Evolutionary conservation across 2,329 filamentous ascomycete genomes (phyloP).

Genomic region (Thelonectria rubi): DNA sequence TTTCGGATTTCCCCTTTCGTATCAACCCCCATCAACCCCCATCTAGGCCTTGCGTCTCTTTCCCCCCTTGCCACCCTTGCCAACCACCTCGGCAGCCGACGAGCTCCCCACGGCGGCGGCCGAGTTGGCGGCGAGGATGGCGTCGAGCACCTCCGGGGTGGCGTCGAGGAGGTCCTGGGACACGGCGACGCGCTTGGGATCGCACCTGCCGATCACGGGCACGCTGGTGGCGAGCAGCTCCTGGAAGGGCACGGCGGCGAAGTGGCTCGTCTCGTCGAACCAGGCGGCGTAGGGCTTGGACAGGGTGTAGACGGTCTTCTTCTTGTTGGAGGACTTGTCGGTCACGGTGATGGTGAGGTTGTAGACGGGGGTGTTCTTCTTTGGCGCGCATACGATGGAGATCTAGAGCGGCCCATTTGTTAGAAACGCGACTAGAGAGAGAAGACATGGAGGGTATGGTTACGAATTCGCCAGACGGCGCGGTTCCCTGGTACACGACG

Average conservation of each 20-base stretch:
- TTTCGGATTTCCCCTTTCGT: conserved; percentile 8
- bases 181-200: conserved; percentile 65
- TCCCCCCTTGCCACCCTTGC: conserved; percentile 51
- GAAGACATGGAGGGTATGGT: conserved; percentile 43
- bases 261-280: conserved; percentile 78
- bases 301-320: conserved; percentile 60
- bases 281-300: conserved; percentile 74
- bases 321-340: conserved; percentile 46
- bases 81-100: conserved; percentile 47
- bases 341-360: conserved; percentile 72
- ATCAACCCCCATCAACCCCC: background rate
- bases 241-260: conserved; percentile 81
- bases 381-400: conserved; percentile 74
- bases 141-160: conserved; percentile 60
- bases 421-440: conserved; percentile 17
- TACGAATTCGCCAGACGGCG: conserved; percentile 74
- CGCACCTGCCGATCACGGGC: conserved; percentile 70
- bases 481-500: conserved; percentile 78
- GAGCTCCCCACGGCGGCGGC: conserved; percentile 41
- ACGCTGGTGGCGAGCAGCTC: conserved; percentile 76
- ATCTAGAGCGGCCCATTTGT: conserved; percentile 61
- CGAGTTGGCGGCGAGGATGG: conserved; percentile 52
- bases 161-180: conserved; percentile 51
- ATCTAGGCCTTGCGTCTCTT: conserved; percentile 58
- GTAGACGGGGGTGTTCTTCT: conserved; percentile 86